Evolutionary conservation across 2,329 filamentous ascomycete genomes (phyloP).

Genomic region (Remersonia thermophila): DNA sequence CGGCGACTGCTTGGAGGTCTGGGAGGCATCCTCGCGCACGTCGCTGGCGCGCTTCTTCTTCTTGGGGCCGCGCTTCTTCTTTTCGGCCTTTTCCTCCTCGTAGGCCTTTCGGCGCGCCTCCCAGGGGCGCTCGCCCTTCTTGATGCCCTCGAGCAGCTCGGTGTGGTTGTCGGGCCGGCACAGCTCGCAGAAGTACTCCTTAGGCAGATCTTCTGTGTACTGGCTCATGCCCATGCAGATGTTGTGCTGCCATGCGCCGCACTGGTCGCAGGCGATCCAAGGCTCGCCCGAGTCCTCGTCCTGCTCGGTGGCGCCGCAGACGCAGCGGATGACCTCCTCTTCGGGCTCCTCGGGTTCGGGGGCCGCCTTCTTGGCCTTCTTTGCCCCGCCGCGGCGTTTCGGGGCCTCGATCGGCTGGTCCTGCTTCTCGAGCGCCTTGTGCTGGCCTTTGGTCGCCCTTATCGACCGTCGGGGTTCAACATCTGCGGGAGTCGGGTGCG

Average conservation of each 20-base stretch:
- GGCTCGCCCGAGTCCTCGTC: constrained; percentile 77
- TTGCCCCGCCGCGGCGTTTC: constrained; percentile 31
- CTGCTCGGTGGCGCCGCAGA: constrained; percentile 78
- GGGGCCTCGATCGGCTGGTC: constrained; percentile 43
- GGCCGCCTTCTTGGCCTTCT: constrained; percentile 48
- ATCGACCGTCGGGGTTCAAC: constrained; percentile 83
- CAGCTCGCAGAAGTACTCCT: constrained; percentile 84
- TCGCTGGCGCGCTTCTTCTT: constrained; percentile 56
- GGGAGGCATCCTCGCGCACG: constrained; percentile 33
- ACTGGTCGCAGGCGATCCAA: constrained; percentile 93
- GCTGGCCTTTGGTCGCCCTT: constrained; percentile 91
- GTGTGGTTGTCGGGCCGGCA: constrained; percentile 77
- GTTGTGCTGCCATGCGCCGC: constrained; percentile 93
- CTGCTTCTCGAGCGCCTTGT: constrained; percentile 75
- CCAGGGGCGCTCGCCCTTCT: constrained; percentile 77
- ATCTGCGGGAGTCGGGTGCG: constrained; percentile 26
- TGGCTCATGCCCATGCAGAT: constrained; percentile 80
- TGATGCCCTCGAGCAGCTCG: constrained; percentile 65
- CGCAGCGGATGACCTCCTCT: constrained; percentile 77
- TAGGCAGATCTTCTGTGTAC: constrained; percentile 65
- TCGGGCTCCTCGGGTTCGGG: constrained; percentile 41
- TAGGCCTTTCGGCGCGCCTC: constrained; percentile 53
- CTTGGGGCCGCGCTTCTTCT: constrained; percentile 54
- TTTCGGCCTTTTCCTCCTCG: constrained; percentile 48
- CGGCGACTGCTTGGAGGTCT: constrained; percentile 27